These are phyloP conservation scores for Hyphopichia burtonii DNA, from an alignment of 1,139 yeast species.

Conservation along the genomic window DNA sequence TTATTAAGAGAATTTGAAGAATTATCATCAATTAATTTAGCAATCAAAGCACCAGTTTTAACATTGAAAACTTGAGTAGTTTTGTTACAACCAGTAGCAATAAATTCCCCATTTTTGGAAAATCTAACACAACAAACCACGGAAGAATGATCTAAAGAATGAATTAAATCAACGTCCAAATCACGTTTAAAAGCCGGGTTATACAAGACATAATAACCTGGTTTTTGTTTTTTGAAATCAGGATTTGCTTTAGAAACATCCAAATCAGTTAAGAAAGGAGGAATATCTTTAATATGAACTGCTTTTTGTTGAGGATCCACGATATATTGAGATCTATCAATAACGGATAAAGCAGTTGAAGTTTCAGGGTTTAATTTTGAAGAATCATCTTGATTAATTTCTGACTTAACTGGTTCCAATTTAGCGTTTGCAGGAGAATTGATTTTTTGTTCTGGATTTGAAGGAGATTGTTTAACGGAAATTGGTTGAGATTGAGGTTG, in stretches of 20 bases:
- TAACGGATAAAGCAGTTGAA: slow-evolving; percentile 35
- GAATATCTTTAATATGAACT: slow-evolving; percentile 70
- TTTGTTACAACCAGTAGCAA: slow-evolving; percentile 97
- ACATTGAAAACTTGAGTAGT: slow-evolving; percentile 94
- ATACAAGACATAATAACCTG: slow-evolving; percentile 86
- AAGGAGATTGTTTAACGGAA: slow-evolving; percentile 17
- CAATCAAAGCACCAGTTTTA: slow-evolving; percentile 86
- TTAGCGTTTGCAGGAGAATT: slow-evolving; percentile 11
- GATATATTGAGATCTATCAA: slow-evolving; percentile 44
- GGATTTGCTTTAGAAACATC: slow-evolving; percentile 79
- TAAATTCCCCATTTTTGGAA: slow-evolving; percentile 85
- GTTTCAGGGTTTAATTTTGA: slow-evolving; percentile 19
- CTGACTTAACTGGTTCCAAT: slow-evolving; percentile 12
- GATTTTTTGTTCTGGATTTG: slow-evolving; percentile 5
- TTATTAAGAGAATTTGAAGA: slow-evolving; percentile 28
- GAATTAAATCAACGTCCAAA: slow-evolving; percentile 85
- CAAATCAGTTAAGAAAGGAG: slow-evolving; percentile 78
- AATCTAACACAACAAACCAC: slow-evolving; percentile 97
- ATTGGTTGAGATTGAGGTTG: slow-evolving; percentile 18
- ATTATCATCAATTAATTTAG: slow-evolving; percentile 82
- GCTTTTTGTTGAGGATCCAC: slow-evolving; percentile 45
- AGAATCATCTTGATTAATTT: slow-evolving; percentile 3
- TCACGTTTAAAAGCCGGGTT: slow-evolving; percentile 73
- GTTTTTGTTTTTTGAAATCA: slow-evolving; percentile 77
- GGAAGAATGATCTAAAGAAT: slow-evolving; percentile 86